Base-by-base conservation (phyloP, 768 basidiomycete species). In the Termitomyces sp. region DNA sequence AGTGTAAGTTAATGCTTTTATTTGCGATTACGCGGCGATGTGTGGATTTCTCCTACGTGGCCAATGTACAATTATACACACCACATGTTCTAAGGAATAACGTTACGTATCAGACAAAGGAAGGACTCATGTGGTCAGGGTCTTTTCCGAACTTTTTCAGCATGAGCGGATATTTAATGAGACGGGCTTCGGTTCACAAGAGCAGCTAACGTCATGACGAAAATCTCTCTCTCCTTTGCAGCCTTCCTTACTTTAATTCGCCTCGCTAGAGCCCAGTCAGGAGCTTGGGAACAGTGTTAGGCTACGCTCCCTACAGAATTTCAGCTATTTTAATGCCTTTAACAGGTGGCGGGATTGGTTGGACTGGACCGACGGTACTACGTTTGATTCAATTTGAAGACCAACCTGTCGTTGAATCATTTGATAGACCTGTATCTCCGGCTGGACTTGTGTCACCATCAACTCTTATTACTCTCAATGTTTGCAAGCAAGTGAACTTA, bases 401-500 rank as follows among this genome's bases (percentile, higher is more conserved):
- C 42, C 31, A 12, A 24, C 27, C 20, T 29, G 26, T 24, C 5
- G 4, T 43, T 58, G 27, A 31, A 36, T 42, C 3, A 6, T 14
- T 36, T 18, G 0, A 46, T 39, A 71, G 76, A 66, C 76, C 10
- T 80, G 78, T 53, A 67, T 73, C 27, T n/a, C 74, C 5, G 77
- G 77, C 4, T 71, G 68, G 27, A 67, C 67, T 9, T 79, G 79
- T 62, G 69, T 65, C 10, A 66, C 62, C 41, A 63, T 62, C n/a
- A 79, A 77, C 62, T 41, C 71, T 5, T 79, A 70, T 56, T 80
- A 77, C 61, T 76, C 72, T 12, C 79, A 80, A 60, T 80, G 79
- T 61, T 66, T 80, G 24, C 76, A 65, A 20, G 69, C 65, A 22
- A 47, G 62, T 41, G 12, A 31, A 16, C 32, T 36, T 22, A 0